Conservation (phyloP, 1,284 basidiomycete species). For the Melampsora larici-populina region DNA sequence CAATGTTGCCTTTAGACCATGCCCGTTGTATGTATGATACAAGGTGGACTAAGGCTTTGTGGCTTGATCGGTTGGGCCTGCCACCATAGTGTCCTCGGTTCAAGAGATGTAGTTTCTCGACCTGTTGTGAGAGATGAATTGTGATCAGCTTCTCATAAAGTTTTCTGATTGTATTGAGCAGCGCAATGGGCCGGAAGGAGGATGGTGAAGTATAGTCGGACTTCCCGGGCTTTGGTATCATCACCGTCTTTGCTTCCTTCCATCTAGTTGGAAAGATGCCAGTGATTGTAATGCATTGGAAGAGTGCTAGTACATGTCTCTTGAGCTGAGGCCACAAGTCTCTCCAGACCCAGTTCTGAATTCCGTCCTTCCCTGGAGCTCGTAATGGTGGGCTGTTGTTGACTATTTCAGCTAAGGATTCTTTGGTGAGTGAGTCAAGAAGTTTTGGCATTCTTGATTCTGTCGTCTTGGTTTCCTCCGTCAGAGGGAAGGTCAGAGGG, state of each 20-base stretch:
- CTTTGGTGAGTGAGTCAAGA: not conserved
- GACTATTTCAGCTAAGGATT: not conserved
- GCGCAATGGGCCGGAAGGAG: not conserved
- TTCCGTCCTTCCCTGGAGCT: not conserved
- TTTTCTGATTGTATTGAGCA: no score
- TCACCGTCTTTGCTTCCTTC: constrained; percentile 1
- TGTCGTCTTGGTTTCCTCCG: not conserved
- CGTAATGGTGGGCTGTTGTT: not conserved
- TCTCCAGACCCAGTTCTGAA: not conserved
- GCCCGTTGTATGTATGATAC: not conserved
- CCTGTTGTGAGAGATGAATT: no score
- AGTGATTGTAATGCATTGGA: not conserved
- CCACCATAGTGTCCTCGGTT: constrained; percentile 2
- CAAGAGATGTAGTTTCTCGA: no score
- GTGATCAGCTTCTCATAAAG: no score
- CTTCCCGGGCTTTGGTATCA: constrained; percentile 16
- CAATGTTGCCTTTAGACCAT: not conserved
- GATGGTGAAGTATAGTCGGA: not conserved
- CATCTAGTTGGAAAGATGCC: no score
- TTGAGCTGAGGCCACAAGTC: not conserved
- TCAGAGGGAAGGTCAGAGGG: not conserved
- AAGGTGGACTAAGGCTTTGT: not conserved
- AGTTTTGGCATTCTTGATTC: not conserved
- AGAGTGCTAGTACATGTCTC: not conserved
- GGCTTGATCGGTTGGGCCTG: no score